Evolutionary conservation across 225 moss, liverwort and hornwort species (phyloP), one percentile per base, ranked within the genome.

Genomic region (Bryoerythrophyllum caledonicum): DNA sequence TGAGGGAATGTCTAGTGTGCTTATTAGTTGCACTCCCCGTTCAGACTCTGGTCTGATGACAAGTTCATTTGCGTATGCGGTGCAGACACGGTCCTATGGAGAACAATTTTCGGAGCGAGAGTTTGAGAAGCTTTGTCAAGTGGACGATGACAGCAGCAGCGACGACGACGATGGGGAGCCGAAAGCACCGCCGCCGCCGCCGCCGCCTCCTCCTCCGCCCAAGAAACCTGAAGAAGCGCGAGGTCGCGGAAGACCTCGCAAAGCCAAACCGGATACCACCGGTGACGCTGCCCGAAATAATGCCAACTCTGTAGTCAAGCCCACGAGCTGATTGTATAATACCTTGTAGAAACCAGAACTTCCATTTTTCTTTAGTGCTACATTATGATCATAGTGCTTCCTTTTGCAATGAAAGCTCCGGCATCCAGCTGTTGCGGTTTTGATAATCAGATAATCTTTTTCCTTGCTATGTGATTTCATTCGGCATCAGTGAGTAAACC

Each of bases 81-180:
- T 78, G 81, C 80, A 89, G 84, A 65, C 75, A 44, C 79, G 78
- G 55, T 81, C 64, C 16, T 82, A 79, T 73, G 93, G 82, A 68
- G 99, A 99, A 71, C 93, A 99, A 37, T 95, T 90, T 76, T 93
- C 99, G 30, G 99, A 99, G 76, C 83, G 89, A 74, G 99, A 99
- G 65, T 99, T 99, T 73, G 99, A 99, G 74, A 88, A 86, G 75
- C 84, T 99, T 7, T 99, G 99, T 83, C 86, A 86, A 79, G 86
- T 88, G 56, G 95, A 90, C 14, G 84, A 87, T 24, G 73, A 51
- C 61, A 77, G 77, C 27, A 74, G 79, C 80, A 77, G 91, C 77
- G 82, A 74, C 28, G 58, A 61, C 56, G 76, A 37, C 30, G 67
- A 81, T 37, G 30, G 35, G n/a, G 72, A 65, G 61, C 64, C 46